Base-by-base conservation (phyloP, 2,329 filamentous ascomycete genomes). In the Monilinia laxa region DNA sequence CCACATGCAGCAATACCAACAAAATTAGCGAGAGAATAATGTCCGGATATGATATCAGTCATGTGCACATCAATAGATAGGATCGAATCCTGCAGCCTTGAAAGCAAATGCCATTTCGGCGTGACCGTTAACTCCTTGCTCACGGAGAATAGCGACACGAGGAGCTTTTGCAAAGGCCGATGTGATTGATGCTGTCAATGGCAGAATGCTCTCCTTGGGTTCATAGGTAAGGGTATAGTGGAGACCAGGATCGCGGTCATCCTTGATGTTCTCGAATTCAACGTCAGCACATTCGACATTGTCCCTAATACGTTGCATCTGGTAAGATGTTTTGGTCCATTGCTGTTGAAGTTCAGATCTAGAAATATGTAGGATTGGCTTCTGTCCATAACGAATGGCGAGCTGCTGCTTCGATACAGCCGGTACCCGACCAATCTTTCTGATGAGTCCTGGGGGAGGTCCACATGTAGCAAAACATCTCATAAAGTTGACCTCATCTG, bases 31-130 rank as follows among this genome's bases (percentile, higher is more conserved):
- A 99, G 87, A 0, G 91, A 93, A 35, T 65, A 65, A 69, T 91
- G 87, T 20, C 91, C 90, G 14, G 87, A 87, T 31, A 92, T 87
- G 66, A 98, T 88, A 74, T 98, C 94, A 4, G 90, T 95, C 95
- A 99, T 98, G 83, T 97, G 94, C 1, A 98, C 90, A 75, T 99
- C 94, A 57, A 98, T 86, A 18, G 93, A 98, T 86, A 18, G 93
- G 87, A 60, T 93, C 89, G 80, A 98, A 98, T 49, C 94, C 94
- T 54, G 95, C 94, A 47, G 88, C 88, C 71, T 90, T 88, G 84
- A 98, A 98, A 59, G 93, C 93, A 75, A 96, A 98, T 0, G 95
- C 95, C 92, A 99, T 96, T 78, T 99, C 95, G n/a, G 92, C 89
- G 74, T 97, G 87, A 53, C 93, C 92, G 80, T 99, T 98, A 72